Percentiles rank a stretch among this genome's conserved stretches.
Conservation (phyloP, 2,329 filamentous ascomycete genomes). For the Neofusicoccum kwambonambiense region DNA sequence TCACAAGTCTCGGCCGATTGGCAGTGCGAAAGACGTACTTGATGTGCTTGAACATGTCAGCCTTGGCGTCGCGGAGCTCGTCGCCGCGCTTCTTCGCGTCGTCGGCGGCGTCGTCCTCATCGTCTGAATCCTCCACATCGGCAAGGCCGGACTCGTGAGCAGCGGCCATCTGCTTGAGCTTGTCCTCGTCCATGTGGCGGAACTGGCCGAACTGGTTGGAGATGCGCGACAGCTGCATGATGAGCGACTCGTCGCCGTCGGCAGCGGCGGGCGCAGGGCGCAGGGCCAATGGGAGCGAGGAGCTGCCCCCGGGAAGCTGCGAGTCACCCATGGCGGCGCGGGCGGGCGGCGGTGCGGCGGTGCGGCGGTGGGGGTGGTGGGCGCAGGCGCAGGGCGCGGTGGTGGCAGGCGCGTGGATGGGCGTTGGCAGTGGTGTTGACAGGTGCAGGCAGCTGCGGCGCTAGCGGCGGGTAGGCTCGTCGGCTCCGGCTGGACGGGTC, state of each 20-base stretch:
- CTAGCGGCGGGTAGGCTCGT: background rate
- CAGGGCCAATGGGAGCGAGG: constrained; percentile 53
- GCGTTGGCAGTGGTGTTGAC: background rate
- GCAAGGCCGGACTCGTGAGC: constrained; percentile 42
- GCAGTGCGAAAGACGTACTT: constrained; percentile 28
- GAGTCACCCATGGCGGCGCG: constrained; percentile 7
- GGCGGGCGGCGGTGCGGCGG: background rate
- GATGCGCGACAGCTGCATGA: constrained; percentile 75
- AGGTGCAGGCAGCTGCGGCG: background rate
- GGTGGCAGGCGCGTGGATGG: background rate
- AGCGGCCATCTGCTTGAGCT: constrained; percentile 67
- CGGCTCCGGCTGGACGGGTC: background rate
- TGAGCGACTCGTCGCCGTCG: constrained; percentile 58
- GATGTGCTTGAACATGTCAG: constrained; percentile 43
- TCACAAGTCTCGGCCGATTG: background rate
- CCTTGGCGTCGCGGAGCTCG: constrained; percentile 39
- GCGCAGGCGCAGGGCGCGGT: background rate
- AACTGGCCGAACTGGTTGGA: constrained; percentile 79
- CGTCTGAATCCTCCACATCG: constrained; percentile 37
- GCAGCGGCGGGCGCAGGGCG: constrained; percentile 56
- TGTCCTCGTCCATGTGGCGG: constrained; percentile 71
- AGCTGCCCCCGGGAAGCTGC: constrained; percentile 28
- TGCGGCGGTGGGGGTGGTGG: background rate
- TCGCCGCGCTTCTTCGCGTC: constrained; percentile 37
- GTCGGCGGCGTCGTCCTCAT: constrained; percentile 45